Evolutionary conservation across 441 rosid species (phyloP).

Genomic region (Dalechampia spathulata): DNA sequence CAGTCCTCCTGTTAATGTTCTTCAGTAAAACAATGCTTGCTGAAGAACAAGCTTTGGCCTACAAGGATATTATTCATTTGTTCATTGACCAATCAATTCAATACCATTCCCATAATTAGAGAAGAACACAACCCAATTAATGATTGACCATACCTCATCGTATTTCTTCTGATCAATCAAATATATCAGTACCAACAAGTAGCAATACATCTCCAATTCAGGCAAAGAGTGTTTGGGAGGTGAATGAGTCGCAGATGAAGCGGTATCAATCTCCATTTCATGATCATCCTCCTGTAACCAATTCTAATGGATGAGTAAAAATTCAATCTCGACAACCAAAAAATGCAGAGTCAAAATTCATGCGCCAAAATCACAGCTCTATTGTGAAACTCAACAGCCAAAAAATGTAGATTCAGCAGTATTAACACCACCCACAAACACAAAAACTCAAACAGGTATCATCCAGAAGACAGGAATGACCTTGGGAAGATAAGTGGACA

Average conservation of each 20-base stretch:
- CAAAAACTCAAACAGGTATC: not conserved
- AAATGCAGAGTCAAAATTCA: too few species aligned
- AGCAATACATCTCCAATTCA: conserved; percentile 61
- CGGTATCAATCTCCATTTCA: conserved; percentile 72
- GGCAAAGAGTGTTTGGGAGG: conserved; percentile 41
- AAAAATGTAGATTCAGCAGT: too few species aligned
- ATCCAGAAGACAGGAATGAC: conserved; percentile 16
- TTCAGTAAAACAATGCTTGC: conserved; percentile 53
- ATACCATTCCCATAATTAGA: not conserved
- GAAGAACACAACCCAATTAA: not conserved
- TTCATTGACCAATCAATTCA: not conserved
- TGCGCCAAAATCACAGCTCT: too few species aligned
- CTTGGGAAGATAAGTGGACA: conserved; percentile 47
- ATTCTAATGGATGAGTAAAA: not conserved
- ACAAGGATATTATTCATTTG: not conserved
- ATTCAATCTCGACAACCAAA: too few species aligned
- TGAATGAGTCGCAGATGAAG: conserved; percentile 36
- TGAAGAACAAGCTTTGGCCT: conserved; percentile 71
- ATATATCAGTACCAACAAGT: conserved; percentile 53
- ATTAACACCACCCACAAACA: too few species aligned
- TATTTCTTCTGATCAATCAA: conserved; percentile 67
- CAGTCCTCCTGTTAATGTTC: conserved; percentile 60
- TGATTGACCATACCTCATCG: conserved; percentile 35
- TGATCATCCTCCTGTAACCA: conserved; percentile 53
- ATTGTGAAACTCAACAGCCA: too few species aligned